Evolutionary conservation across 805 yeast genomes (phyloP).

Genomic region (Yarrowia yakushimensis): DNA sequence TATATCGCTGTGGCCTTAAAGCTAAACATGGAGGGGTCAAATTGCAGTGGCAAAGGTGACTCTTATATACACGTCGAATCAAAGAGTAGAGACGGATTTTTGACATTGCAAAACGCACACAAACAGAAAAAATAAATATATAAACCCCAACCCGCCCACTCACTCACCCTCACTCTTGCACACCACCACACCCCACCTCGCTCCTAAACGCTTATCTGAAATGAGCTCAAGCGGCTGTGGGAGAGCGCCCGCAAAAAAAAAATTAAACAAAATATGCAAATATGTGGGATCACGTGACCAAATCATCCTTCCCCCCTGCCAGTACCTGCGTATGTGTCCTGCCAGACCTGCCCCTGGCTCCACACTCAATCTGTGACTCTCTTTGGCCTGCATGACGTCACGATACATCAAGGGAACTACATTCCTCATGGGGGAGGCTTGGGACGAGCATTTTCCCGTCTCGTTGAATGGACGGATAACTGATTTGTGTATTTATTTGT

Average conservation of each 20-base stretch:
- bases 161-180: neutral
- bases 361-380: too few species aligned
- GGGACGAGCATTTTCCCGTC: too few species aligned
- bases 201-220: neutral
- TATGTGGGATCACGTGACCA: too few species aligned
- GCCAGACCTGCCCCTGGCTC: too few species aligned
- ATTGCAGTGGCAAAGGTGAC: constrained; percentile 9
- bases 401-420: neutral
- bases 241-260: too few species aligned
- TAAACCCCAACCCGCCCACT: neutral
- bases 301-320: too few species aligned
- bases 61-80: too few species aligned
- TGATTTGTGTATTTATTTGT: too few species aligned
- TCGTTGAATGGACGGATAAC: too few species aligned
- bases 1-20: constrained; percentile 21
- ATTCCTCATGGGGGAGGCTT: neutral
- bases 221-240: neutral
- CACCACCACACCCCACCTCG: neutral
- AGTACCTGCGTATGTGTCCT: too few species aligned
- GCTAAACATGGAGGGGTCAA: neutral
- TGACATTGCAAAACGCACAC: neutral
- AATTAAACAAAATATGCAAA: too few species aligned
- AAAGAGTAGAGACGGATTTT: neutral
- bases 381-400: neutral
- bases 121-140: too few species aligned